Percentiles rank a stretch among this genome's conserved stretches.
phyloP scores from a whole-genome alignment of 371 early-diverging fungal genomes.

The Mortierella sp. region DNA sequence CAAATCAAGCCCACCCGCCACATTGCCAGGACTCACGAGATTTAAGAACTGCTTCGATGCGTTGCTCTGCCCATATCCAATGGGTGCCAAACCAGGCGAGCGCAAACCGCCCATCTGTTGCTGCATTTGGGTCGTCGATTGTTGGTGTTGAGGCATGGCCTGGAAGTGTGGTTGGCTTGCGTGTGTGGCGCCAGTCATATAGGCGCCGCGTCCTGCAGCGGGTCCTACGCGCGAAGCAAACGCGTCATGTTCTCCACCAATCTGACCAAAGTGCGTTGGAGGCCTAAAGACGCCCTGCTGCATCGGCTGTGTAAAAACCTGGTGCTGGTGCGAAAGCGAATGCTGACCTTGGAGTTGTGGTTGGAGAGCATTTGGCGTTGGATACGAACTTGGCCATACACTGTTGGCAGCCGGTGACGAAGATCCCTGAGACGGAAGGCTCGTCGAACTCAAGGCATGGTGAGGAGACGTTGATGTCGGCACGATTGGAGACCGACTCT shows the following conservation, averaged over 20 bases:
- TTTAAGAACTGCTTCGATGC: conserved; percentile 32
- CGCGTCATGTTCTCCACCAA: conserved; percentile 28
- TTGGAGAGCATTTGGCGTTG: conserved; percentile 22
- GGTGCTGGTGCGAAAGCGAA: conserved; percentile 10
- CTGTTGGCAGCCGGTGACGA: conserved; percentile 10
- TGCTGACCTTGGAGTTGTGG: conserved; percentile 21
- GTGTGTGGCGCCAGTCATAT: conserved; percentile 20
- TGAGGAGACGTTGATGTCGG: conserved; percentile 10
- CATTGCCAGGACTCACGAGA: conserved; percentile 25
- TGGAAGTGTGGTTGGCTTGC: conserved; percentile 20
- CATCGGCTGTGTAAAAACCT: conserved; percentile 26
- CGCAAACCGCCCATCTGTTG: conserved; percentile 38
- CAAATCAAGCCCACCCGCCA: conserved; percentile 16
- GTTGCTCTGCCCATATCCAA: conserved; percentile 36
- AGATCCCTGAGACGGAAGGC: conserved; percentile 13
- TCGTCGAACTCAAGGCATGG: conserved; percentile 2
- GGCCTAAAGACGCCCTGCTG: conserved; percentile 39
- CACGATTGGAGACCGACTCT: conserved; percentile 19
- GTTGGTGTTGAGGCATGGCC: conserved; percentile 24
- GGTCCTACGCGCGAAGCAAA: conserved; percentile 20
- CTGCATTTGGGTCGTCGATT: conserved; percentile 12
- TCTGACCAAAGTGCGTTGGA: conserved; percentile 33
- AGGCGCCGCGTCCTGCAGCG: conserved; percentile 21
- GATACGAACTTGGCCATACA: conserved; percentile 38
- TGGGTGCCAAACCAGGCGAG: conserved; percentile 42